These are phyloP conservation scores for Hylodesmum podocarpum DNA, from an alignment of 306 rosid genomes.

Conservation along the genomic window DNA sequence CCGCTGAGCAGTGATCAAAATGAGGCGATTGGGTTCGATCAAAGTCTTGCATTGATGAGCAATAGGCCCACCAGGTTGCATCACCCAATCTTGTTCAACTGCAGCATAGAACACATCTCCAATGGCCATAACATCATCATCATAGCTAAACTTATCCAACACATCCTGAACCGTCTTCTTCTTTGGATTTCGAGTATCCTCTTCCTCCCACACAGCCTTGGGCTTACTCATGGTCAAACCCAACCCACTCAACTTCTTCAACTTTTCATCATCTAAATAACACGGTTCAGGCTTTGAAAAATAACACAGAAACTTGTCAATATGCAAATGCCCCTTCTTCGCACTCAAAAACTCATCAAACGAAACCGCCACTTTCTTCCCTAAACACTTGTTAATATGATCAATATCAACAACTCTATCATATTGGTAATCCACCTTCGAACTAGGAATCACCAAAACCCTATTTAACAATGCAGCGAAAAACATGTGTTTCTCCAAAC, in stretches of 20 bases:
- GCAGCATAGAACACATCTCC: slow-evolving; percentile 91
- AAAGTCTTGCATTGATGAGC: slow-evolving; percentile 86
- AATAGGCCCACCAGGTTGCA: slow-evolving; percentile 93
- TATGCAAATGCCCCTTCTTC: slow-evolving; percentile 71
- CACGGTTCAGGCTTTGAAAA: slow-evolving; percentile 76
- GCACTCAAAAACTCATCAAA: slow-evolving; percentile 68
- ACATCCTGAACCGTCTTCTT: slow-evolving; percentile 73
- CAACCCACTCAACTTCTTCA: slow-evolving; percentile 63
- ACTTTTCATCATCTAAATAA: slow-evolving; percentile 63
- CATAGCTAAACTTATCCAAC: slow-evolving; percentile 54
- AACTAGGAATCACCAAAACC: slow-evolving; percentile 80
- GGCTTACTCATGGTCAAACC: slow-evolving; percentile 70
- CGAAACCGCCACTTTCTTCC: slow-evolving; percentile 71
- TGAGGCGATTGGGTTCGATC: slow-evolving; percentile 77
- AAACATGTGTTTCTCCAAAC: slow-evolving; percentile 94
- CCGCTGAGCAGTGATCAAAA: slow-evolving; percentile 91
- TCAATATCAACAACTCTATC: slow-evolving; percentile 79
- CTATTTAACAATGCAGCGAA: slow-evolving; percentile 83
- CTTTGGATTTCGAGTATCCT: slow-evolving; percentile 59
- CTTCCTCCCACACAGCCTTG: slow-evolving; percentile 71
- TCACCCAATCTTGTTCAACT: slow-evolving; percentile 80
- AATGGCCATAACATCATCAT: slow-evolving; percentile 82
- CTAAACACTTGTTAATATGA: slow-evolving; percentile 76
- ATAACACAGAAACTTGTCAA: slow-evolving; percentile 74
- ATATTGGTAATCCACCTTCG: slow-evolving; percentile 69